Evolutionary conservation across 805 yeast genomes (phyloP), one percentile per base, ranked within the genome.

Genomic region (Wickerhamomyces bovis): DNA sequence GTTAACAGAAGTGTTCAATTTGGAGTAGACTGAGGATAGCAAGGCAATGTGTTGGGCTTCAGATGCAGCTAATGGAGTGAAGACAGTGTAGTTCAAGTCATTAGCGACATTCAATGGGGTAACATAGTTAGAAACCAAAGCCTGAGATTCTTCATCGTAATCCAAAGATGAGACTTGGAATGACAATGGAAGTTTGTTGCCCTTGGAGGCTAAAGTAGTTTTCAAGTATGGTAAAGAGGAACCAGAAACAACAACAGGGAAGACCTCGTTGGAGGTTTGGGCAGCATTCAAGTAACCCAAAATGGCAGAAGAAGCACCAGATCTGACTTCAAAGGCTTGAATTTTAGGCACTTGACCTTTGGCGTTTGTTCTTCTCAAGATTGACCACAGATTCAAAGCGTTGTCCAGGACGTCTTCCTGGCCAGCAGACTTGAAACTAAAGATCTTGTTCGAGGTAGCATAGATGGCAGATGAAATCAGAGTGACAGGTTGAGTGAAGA

Each of bases 231-330:
- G 70, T 61, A 89, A 72, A 25, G 89, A 81, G 51, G 79, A 78
- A 26, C 88, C 77, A 38, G 90, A 83, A 41, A 83, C 73, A 35
- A 90, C 62, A 44, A 82, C 71, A 58, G 75, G 51, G 63, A 56
- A 22, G 64, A 75, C 49, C 8, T 45, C 43, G 11, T 46, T 47
- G 35, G 71, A 69, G 21, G 49, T 41, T 18, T 71, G 70, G 22
- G 52, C 44, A 22, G 55, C 50, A 23, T 58, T 48, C 45, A 78
- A 64, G 67, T 82, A 90, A 35, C 97, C 97, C 43, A 86, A 69
- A 41, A 92, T 75, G 23, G 86, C 77, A 51, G 80, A 75, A 41
- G 92, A 87, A 28, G 96, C 94, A 57, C 97, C 97, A 2, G 84
- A 71, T 63, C 96, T 80, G 47, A 87, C 77, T 60, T 89, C 89